phyloP scores from a whole-genome alignment of 2,329 filamentous ascomycete species.

The Monosporascus sp. region DNA sequence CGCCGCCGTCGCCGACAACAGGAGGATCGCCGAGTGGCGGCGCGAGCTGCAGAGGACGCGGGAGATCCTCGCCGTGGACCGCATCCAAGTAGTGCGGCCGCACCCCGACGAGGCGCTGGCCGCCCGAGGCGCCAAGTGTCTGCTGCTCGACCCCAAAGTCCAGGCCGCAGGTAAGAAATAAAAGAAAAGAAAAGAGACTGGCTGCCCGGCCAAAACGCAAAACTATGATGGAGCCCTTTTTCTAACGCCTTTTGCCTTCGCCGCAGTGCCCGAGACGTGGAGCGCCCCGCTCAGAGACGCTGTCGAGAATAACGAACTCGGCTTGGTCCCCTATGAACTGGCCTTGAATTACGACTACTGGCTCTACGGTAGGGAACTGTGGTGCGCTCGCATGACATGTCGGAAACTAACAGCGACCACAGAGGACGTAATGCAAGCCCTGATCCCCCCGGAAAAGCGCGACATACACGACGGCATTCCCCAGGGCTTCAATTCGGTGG shows the following conservation, averaged over 20 bases:
- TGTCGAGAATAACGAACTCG: conserved; percentile 61
- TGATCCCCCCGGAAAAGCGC: conserved; percentile 74
- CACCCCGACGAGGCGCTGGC: conserved; percentile 55
- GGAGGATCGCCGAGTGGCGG: conserved; percentile 67
- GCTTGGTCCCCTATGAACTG: conserved; percentile 69
- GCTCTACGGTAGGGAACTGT: conserved; percentile 59
- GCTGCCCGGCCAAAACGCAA: not conserved
- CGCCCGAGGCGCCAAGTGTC: conserved; percentile 52
- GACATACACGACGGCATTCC: conserved; percentile 69
- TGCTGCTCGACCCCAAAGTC: conserved; percentile 54
- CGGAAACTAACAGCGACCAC: not conserved
- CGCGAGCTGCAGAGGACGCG: conserved; percentile 58
- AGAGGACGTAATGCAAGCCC: conserved; percentile 77
- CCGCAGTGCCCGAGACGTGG: conserved; percentile 66
- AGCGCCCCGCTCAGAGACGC: conserved; percentile 63
- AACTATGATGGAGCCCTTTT: not conserved
- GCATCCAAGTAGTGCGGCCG: conserved; percentile 55
- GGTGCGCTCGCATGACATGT: not conserved
- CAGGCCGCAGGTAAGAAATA: conserved; percentile 42
- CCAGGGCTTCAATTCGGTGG: conserved; percentile 79
- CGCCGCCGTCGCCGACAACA: conserved; percentile 69
- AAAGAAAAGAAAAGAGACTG: not conserved
- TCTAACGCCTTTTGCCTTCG: not conserved
- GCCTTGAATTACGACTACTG: conserved; percentile 79
- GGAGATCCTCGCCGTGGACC: conserved; percentile 61